These are phyloP conservation scores for Stentor roeselii DNA, from an alignment of 73 alveolate species.

Conservation along the genomic window DNA sequence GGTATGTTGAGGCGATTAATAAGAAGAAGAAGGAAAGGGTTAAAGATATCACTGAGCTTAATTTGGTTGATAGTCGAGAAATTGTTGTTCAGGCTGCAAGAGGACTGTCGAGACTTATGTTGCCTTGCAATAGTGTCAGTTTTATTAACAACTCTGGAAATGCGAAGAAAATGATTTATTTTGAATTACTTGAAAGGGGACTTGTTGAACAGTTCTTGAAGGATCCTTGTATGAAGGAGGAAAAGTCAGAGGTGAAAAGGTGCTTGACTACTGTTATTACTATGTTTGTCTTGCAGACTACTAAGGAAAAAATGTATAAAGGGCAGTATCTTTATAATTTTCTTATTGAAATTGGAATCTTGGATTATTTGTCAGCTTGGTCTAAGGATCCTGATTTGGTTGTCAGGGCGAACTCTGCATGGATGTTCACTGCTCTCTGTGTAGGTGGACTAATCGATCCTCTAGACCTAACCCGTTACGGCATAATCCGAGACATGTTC, in stretches of 20 bases:
- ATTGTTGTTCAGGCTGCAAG: conserved; percentile 16
- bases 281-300: conserved; percentile 11
- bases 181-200: conserved; percentile 6
- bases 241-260: conserved; percentile 4
- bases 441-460: background rate
- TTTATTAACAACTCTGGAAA: conserved; percentile 8
- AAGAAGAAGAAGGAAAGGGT: background rate
- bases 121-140: background rate
- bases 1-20: background rate
- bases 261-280: background rate
- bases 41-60: background rate
- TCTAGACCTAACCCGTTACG: background rate
- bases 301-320: background rate
- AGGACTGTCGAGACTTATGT: conserved; percentile 22
- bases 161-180: background rate
- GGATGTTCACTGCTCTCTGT: conserved; percentile 22
- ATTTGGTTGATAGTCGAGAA: background rate
- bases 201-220: background rate
- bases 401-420: conserved; percentile 18
- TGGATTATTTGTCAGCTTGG: conserved; percentile 11
- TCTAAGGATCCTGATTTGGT: conserved; percentile 21
- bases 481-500: conserved; percentile 19
- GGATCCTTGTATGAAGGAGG: background rate
- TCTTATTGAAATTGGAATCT: background rate
- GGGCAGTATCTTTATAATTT: background rate